Base-by-base conservation (phyloP, 192 early-diverging fungal genomes). In the Backusella tuberculispora region DNA sequence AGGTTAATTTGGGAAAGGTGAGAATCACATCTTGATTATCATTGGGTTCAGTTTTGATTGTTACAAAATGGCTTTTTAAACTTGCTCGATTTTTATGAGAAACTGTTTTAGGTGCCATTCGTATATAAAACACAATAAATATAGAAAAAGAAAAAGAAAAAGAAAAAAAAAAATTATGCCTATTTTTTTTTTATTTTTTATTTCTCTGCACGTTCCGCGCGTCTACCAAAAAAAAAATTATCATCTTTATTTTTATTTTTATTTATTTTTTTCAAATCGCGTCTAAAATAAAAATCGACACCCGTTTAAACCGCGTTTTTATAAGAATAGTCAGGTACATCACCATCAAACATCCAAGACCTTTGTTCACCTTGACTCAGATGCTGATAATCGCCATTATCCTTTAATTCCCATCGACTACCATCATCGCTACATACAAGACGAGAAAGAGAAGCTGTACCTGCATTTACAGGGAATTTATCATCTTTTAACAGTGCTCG, bases 331-430 rank as follows among this genome's bases (percentile, higher is more conserved):
- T 74, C 66, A 40, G 77, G 77, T 5, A 74, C 63, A 65, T 78
- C 73, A 14, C 77, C 77, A n/a, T 17, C n/a, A 56, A 78, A 78
- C 68, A 69, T 69, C 77, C 77, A 78, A 43, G 66, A 37, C 21
- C 73, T 73, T 24, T 74, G 66, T 40, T 78, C 73, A 15, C 77
- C 73, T 38, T 53, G 15, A 0, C 48, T 69, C 15, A 78, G 19
- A 70, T 71, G 56, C 13, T 41, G 26, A 37, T 45, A 73, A 13
- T 74, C 66, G 5, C 73, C 77, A 41, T 79, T 74, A 13, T 37
- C 10, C 14, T 75, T n/a, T n/a, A 75, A 26, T 41, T 75, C 34
- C 73, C 78, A 79, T 34, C 29, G 29, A 8, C 10, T 34, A 48
- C 71, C 72, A 9, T 77, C 40, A 0, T 69, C 53, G 5, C 64